Conservation (phyloP, 352 stramenopile species). For the Pythium oligandrum region DNA sequence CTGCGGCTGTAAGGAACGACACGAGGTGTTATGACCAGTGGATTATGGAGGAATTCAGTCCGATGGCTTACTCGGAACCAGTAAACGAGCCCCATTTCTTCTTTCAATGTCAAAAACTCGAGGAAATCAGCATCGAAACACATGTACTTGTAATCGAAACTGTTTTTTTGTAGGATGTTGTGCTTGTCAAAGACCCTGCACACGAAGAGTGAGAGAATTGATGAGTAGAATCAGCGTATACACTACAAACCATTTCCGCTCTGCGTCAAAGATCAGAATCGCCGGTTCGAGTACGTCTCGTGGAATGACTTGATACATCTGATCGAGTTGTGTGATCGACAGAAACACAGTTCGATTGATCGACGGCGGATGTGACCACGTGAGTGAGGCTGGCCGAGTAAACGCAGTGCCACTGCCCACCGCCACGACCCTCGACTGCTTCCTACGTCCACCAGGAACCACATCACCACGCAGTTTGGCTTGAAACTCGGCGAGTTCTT, state of each 20-base stretch:
- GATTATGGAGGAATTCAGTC: not conserved
- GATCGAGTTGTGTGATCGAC: slow-evolving; percentile 61
- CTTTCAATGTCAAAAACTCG: slow-evolving; percentile 68
- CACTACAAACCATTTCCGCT: slow-evolving; percentile 51
- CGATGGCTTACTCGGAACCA: slow-evolving; percentile 60
- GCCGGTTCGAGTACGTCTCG: slow-evolving; percentile 59
- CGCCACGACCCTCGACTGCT: not conserved
- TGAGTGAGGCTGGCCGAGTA: slow-evolving; percentile 37
- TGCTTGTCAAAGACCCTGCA: slow-evolving; percentile 64
- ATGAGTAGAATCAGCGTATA: not conserved
- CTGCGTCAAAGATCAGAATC: slow-evolving; percentile 60
- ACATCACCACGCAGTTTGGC: not conserved
- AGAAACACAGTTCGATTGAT: slow-evolving; percentile 63
- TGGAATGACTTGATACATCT: slow-evolving; percentile 53
- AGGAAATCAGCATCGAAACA: slow-evolving; percentile 70
- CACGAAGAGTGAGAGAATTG: slow-evolving; percentile 1
- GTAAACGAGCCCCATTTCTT: slow-evolving; percentile 64
- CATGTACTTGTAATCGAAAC: slow-evolving; percentile 77
- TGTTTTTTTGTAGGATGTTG: slow-evolving; percentile 57
- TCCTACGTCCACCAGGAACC: slow-evolving; percentile 2
- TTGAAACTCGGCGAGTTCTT: slow-evolving; percentile 35
- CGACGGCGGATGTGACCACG: slow-evolving; percentile 52
- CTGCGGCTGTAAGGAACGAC: slow-evolving; percentile 27
- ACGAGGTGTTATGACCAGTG: too few relatives aligned
- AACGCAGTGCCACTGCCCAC: slow-evolving; percentile 6